phyloP scores from a whole-genome alignment of 129 eudicot species.

The Dittrichia graveolens region DNA sequence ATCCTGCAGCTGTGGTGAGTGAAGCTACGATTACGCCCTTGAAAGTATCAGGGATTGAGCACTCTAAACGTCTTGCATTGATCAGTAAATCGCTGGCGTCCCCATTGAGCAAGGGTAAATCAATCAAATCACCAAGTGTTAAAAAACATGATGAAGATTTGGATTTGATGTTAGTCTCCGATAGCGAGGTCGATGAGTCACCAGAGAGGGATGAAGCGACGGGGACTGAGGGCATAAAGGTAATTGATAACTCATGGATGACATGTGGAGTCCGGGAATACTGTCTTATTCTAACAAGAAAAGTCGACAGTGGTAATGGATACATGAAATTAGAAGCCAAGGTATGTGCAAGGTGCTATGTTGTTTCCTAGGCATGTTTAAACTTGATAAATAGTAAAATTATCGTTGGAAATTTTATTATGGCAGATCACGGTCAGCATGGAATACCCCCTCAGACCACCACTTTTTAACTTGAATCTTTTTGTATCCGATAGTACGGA shows the following conservation, averaged over 20 bases:
- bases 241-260: slow-evolving; percentile 59
- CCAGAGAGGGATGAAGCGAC: slow-evolving; percentile 36
- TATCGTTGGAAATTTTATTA: slow-evolving; percentile 18
- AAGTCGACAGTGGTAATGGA: slow-evolving; percentile 44
- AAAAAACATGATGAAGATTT: slow-evolving; percentile 67
- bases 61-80: slow-evolving; percentile 57
- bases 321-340: slow-evolving; percentile 71
- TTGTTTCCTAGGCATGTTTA: slow-evolving; percentile 6
- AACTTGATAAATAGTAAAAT: neutral
- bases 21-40: slow-evolving; percentile 44
- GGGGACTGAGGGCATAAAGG: slow-evolving; percentile 19
- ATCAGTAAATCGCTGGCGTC: slow-evolving; percentile 62
- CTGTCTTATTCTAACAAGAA: slow-evolving; percentile 57
- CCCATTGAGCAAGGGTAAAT: slow-evolving; percentile 67
- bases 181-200: slow-evolving; percentile 76
- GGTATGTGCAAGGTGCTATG: slow-evolving; percentile 39
- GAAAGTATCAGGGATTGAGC: slow-evolving; percentile 59
- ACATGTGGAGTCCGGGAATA: slow-evolving; percentile 60
- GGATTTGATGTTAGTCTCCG: slow-evolving; percentile 73
- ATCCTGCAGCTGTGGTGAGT: slow-evolving; percentile 36
- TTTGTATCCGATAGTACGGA: slow-evolving; percentile 36
- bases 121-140: slow-evolving; percentile 64
- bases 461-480: slow-evolving; percentile 54
- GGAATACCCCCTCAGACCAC: slow-evolving; percentile 96
- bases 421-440: slow-evolving; percentile 67